phyloP scores from a whole-genome alignment of 371 early-diverging fungal species.

The Circinella umbellata region DNA sequence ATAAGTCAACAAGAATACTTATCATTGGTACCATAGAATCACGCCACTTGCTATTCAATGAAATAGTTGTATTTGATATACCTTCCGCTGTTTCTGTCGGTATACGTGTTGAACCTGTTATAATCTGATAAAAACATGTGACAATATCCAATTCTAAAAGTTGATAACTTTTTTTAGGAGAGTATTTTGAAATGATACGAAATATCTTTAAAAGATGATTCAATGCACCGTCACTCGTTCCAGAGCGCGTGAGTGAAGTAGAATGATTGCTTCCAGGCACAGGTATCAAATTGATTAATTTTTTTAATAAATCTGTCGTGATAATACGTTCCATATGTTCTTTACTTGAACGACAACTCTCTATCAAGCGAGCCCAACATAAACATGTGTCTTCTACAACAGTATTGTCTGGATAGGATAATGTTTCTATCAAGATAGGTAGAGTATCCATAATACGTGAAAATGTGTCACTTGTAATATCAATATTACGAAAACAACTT shows the following conservation, averaged over 20 bases:
- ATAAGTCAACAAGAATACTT: conserved; percentile 52
- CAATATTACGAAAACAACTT: conserved; percentile 72
- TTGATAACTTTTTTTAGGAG: conserved; percentile 58
- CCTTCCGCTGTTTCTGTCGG: background rate
- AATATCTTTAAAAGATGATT: conserved; percentile 65
- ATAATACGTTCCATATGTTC: conserved; percentile 58
- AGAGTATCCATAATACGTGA: conserved; percentile 65
- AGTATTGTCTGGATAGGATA: conserved; percentile 70
- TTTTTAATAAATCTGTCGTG: conserved; percentile 41
- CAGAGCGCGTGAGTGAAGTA: background rate
- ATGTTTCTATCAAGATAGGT: conserved; percentile 69
- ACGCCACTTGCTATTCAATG: conserved; percentile 35
- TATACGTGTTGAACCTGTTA: conserved; percentile 53
- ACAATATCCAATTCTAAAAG: conserved; percentile 59
- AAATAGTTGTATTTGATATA: conserved; percentile 1
- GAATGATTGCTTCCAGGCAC: conserved; percentile 37
- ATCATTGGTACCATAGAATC: conserved; percentile 33
- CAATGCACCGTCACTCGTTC: conserved; percentile 38
- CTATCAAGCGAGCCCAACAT: conserved; percentile 67
- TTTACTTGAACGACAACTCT: conserved; percentile 55
- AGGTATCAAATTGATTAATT: conserved; percentile 47
- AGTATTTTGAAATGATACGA: conserved; percentile 59
- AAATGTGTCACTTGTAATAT: conserved; percentile 37
- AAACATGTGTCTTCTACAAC: conserved; percentile 73
- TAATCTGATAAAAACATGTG: conserved; percentile 54